Conservation (phyloP, 2,329 filamentous ascomycete genomes). For the Lasiodiplodia citricola region DNA sequence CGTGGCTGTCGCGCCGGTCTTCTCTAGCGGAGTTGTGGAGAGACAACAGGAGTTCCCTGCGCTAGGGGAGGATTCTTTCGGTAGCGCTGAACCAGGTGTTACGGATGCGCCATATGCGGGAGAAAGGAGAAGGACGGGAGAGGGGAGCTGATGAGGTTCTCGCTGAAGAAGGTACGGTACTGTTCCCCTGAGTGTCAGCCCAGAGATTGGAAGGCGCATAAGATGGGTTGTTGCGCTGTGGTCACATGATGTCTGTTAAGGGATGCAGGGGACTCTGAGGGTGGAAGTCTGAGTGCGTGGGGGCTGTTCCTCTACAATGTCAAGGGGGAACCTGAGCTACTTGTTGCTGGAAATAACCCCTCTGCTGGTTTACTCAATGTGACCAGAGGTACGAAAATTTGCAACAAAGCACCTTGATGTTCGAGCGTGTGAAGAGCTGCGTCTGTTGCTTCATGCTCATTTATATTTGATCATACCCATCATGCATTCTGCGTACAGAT, state of each 20-base stretch:
- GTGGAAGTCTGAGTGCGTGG: too few species aligned
- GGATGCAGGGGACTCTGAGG: not conserved
- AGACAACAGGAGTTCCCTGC: not conserved
- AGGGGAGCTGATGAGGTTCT: conserved; percentile 45
- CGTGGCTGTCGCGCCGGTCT: conserved; percentile 41
- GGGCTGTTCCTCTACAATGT: too few species aligned
- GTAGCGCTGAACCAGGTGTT: not conserved
- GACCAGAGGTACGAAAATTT: not conserved
- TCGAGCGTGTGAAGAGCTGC: not conserved
- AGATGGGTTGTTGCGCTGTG: conserved; percentile 26
- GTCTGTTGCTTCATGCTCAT: not conserved
- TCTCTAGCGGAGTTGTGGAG: conserved; percentile 39
- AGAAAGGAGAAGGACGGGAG: conserved; percentile 29
- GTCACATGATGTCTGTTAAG: not conserved
- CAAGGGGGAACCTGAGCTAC: too few species aligned
- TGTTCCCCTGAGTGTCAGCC: conserved; percentile 61
- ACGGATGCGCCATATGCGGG: conserved; percentile 29
- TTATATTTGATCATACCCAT: not conserved
- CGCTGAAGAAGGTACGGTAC: conserved; percentile 56
- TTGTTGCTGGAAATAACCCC: too few species aligned
- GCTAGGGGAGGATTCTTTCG: not conserved
- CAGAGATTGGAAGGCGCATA: conserved; percentile 61
- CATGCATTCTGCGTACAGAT: not conserved
- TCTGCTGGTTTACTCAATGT: not conserved
- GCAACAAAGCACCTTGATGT: not conserved